Percentiles rank a stretch among this genome's conserved stretches.
phyloP scores from a whole-genome alignment of 257 asterid genomes.

The Echium plantagineum region DNA sequence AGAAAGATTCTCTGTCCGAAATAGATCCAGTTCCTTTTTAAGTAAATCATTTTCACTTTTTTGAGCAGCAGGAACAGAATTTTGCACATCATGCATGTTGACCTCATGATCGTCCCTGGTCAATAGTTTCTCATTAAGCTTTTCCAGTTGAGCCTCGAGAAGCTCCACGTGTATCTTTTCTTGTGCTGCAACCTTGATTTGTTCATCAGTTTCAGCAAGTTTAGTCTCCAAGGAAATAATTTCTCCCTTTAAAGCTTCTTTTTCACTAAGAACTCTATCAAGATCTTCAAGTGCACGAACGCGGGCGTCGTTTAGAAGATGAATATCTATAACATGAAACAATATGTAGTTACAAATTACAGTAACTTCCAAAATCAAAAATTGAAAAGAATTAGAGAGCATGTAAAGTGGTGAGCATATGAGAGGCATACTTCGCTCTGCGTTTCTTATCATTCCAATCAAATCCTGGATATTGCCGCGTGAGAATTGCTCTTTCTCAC shows the following conservation, averaged over 20 bases:
- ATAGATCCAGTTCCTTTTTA: conserved; percentile 44
- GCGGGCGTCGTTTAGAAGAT: conserved; percentile 82
- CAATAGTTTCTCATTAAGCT: conserved; percentile 43
- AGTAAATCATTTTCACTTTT: conserved; percentile 21
- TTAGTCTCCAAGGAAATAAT: conserved; percentile 61
- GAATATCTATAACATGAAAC: conserved; percentile 38
- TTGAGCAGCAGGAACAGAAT: conserved; percentile 24
- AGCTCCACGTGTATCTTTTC: conserved; percentile 59
- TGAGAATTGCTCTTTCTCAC: conserved; percentile 40
- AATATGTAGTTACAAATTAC: neutral
- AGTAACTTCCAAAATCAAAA: neutral
- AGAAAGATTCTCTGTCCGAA: conserved; percentile 57
- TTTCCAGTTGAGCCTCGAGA: conserved; percentile 70
- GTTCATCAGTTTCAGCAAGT: conserved; percentile 81
- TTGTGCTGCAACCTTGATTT: conserved; percentile 72
- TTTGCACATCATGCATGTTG: conserved; percentile 20
- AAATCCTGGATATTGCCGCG: conserved; percentile 49
- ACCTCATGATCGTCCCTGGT: conserved; percentile 31
- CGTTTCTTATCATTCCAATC: conserved; percentile 75
- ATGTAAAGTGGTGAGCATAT: conserved; percentile 2
- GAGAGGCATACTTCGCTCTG: conserved; percentile 59
- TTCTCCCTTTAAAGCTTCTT: conserved; percentile 77
- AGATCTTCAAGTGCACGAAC: conserved; percentile 64
- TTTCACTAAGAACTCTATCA: conserved; percentile 49
- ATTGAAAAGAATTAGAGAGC: conserved; percentile 3